Evolutionary conservation across 2,329 filamentous ascomycete species (phyloP), one percentile per base, ranked within the genome.

Genomic region (Blastomyces silverae): DNA sequence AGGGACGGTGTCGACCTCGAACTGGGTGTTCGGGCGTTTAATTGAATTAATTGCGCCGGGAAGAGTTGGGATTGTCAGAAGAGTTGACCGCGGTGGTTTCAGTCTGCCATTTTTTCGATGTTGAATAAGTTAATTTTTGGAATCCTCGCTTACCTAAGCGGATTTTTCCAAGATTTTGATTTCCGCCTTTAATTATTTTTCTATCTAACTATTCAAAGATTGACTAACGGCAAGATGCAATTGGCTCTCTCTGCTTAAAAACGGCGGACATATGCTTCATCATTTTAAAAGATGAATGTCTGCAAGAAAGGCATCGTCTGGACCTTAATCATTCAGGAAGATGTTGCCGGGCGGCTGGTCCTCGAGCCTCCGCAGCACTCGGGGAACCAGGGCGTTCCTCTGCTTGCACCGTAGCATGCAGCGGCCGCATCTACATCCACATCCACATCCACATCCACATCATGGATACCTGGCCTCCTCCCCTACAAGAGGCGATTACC

Each of bases 121-220:
- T 61, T 20, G 58, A 5, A 48, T 31, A 57, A 57, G n/a, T 11
- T 22, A 60, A 22, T 31, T 60, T 46, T n/a, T n/a, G 56, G 42
- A 55, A 46, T 48, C 22, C 42, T 61, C 55, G 62, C 63, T 76
- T 77, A 76, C 70, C 70, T 77, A 73, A 76, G 70, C 74, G 6
- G 20, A 2, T 42, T 37, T 60, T 58, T 57, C 20, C 60, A 39
- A 28, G 57, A 46, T 46, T 60, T 60, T 13, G 1, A n/a, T 17
- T 13, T 39, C 10, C 7, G 5, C 6, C 10, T 22, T 52, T n/a
- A n/a, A 2, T 25, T 34, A 34, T 34, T 56, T 37, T 37, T 39
- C 20, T 58, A n/a, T 25, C 37, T 2, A 13, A 13, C 10, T 39
- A 39, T 39, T 58, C 7, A 10, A 56, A 13, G 13, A n/a, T n/a